Conservation (phyloP, 306 rosid species). For the Begonia masoniana region DNA sequence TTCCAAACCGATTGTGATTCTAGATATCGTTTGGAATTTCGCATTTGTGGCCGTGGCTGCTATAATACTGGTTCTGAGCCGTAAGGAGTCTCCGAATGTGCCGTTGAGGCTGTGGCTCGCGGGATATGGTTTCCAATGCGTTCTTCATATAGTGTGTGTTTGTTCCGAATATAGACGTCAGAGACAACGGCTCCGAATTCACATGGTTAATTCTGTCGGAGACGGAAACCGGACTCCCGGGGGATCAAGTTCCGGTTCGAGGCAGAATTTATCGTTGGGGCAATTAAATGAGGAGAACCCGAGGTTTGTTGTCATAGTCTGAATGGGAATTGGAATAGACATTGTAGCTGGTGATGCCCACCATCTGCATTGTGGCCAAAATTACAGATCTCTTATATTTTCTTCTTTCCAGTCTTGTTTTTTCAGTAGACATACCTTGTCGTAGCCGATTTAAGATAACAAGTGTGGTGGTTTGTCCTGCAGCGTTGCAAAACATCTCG, state of each 20-base stretch:
- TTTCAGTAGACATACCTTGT: too few relatives aligned
- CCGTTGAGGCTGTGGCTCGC: conserved; percentile 70
- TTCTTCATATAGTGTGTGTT: conserved; percentile 69
- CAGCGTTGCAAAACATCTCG: conserved; percentile 79
- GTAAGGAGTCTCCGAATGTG: conserved; percentile 39
- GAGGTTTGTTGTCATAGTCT: conserved; percentile 20
- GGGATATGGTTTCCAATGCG: conserved; percentile 72
- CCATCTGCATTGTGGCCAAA: too few relatives aligned
- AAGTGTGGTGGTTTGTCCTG: neutral
- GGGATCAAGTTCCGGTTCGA: conserved; percentile 30
- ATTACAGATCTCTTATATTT: too few relatives aligned
- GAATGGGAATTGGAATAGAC: too few relatives aligned
- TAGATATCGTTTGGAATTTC: conserved; percentile 64
- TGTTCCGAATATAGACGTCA: conserved; percentile 56
- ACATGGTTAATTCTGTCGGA: conserved; percentile 10
- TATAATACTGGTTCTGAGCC: conserved; percentile 32
- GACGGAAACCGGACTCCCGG: conserved; percentile 31
- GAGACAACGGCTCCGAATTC: conserved; percentile 21
- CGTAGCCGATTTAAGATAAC: too few relatives aligned
- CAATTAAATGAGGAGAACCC: conserved; percentile 45
- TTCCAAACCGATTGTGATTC: conserved; percentile 44
- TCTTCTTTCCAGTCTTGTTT: too few relatives aligned
- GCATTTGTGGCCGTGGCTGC: conserved; percentile 34
- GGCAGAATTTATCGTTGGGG: conserved; percentile 36
- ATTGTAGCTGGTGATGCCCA: too few relatives aligned